Base-by-base conservation (phyloP, 306 rosid species). In the Glycine soja region DNA sequence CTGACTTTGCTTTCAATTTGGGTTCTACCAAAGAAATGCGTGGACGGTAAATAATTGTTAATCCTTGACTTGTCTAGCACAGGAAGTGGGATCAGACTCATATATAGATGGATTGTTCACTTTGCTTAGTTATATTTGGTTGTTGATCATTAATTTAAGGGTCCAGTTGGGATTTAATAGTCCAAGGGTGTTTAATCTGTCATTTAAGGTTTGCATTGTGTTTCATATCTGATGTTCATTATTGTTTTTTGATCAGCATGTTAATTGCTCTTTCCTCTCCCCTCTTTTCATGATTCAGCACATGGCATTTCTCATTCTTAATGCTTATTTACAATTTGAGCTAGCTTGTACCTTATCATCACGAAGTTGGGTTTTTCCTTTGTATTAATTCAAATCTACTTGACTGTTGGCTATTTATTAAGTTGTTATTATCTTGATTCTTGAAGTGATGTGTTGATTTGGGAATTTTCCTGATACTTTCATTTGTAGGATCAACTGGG, bases 401-500 rank as follows among this genome's bases (percentile, higher is more conserved):
- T 74, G 19, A 51, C 5, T 13, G 51, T 56, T 24, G 30, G 30
- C 30, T 24, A 24, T 24, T 24, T 24, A 24, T 24, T 24, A 24
- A 24, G 30, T 24, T 24, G 38, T 74, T 24, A 81, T 34, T 59
- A 13, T 30, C 78, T 62, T 72, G 74, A 70, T 59, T 30, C 78
- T 61, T 73, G 74, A 70, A 65, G 34, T 51, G 62, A 70, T 70
- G n/a, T 78, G 66, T 81, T 79, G 46, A 87, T 84, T 77, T 70
- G 40, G 79, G 80, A 67, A 52, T 16, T 46, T 85, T 80, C 72
- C 48, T 76, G 63, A 74, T 76, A 69, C 66, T 67, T 81, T 58
- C 63, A 18, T 74, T 48, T 90, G 38, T 75, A 93, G 99, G 99
- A 95, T 86, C 99, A 95, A 91, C 57, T 95, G 83, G 99, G 97